Base-by-base conservation (phyloP, 2,329 filamentous ascomycete species). In the Fusarium napiforme region DNA sequence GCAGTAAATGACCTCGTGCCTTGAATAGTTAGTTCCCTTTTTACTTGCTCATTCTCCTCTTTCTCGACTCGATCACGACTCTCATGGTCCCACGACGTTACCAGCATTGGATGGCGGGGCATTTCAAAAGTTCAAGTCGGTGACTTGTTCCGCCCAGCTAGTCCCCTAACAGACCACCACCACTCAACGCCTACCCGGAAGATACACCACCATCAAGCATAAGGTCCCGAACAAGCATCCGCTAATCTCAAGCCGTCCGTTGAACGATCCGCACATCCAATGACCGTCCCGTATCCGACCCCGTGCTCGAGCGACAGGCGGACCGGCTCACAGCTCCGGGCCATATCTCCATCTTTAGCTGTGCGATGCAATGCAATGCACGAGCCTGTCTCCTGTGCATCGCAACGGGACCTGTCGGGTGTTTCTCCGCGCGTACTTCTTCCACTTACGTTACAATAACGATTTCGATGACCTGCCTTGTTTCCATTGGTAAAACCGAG, bases 261-360 rank as follows among this genome's bases (percentile, higher is more conserved):
- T 64, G 64, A 66, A 72, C 50, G 59, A 58, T 69, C 60, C 55
- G 55, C 49, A 49, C 69, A 60, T 63, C 80, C 80, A 82, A 82
- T 82, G 75, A 72, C 63, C 58, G 67, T 62, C 40, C 50, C 72
- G 66, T 62, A 73, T 78, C 52, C 40, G 50, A 73, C 80, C 80
- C 77, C 80, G 80, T 82, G 80, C 77, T 71, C 73, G 66, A 79
- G 75, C 74, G 78, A 81, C 78, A 81, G 78, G 77, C 40, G 70
- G 50, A 70, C 69, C 72, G 72, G 69, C 64, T 74, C 65, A 60
- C 62, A 58, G 52, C 55, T 36, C 71, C 59, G 49, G 49, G 52
- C 32, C 28, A 43, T 60, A 49, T 56, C 50, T 71, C 69, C 60
- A 71, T 60, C 47, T 47, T 69, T 52, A 59, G 45, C 46, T 72